Evolutionary conservation across 257 asterid species (phyloP).

Genomic region (Eustoma russellianum): DNA sequence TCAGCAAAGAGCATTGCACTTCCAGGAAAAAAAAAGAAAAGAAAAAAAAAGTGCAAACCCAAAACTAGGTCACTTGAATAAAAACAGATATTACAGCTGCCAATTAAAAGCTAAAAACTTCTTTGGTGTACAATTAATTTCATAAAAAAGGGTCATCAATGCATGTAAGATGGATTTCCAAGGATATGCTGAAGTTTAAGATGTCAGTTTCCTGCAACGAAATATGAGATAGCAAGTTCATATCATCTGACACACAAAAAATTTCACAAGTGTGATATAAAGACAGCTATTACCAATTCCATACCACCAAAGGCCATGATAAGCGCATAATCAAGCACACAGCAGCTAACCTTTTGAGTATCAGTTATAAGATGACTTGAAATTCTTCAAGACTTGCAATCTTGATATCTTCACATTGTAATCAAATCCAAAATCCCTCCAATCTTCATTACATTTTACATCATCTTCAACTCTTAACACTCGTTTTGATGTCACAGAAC

Average conservation of each 20-base stretch:
- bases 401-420: constrained; percentile 71
- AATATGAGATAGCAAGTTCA: not conserved
- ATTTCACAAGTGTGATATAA: not conserved
- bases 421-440: constrained; percentile 66
- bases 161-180: not conserved
- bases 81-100: too few relatives aligned
- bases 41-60: too few relatives aligned
- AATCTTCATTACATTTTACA: constrained; percentile 75
- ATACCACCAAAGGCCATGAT: constrained; percentile 41
- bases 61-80: not conserved
- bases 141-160: too few relatives aligned
- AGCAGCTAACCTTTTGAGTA: constrained; percentile 62
- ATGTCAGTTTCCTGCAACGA: not conserved
- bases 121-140: too few relatives aligned
- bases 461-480: constrained; percentile 87
- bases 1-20: not conserved
- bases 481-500: constrained; percentile 58
- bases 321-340: constrained; percentile 76
- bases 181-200: not conserved
- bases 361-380: constrained; percentile 42
- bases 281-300: constrained; percentile 16
- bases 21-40: too few relatives aligned
- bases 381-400: constrained; percentile 51
- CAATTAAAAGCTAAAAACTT: too few relatives aligned
- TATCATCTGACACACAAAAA: constrained; percentile 1